phyloP scores from a whole-genome alignment of 2,329 filamentous ascomycete species.

The Fusarium pininemorale region DNA sequence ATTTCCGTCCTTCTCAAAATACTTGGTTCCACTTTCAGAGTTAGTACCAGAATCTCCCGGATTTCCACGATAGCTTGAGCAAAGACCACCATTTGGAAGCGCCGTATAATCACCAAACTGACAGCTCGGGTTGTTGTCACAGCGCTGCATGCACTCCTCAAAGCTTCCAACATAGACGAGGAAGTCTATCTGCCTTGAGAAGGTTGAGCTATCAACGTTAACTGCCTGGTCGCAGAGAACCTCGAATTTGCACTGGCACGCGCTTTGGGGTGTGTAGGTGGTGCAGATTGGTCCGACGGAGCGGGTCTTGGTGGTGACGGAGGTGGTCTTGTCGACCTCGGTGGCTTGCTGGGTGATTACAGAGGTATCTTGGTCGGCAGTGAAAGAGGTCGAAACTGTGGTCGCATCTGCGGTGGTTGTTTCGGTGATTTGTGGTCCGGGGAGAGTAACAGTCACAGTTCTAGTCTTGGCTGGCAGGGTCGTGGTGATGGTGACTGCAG shows the following conservation, averaged over 20 bases:
- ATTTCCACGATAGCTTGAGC: background rate
- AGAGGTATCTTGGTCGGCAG: background rate
- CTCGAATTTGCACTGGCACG: background rate
- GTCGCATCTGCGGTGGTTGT: background rate
- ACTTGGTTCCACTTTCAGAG: accelerated
- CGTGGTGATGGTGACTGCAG: background rate
- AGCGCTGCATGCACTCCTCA: background rate
- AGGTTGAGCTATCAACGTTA: accelerated
- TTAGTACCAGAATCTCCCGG: background rate
- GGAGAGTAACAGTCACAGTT: background rate
- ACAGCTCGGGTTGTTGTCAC: background rate
- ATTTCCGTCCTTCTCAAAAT: background rate
- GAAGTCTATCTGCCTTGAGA: accelerated
- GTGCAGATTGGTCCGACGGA: background rate
- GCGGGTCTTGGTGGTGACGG: background rate
- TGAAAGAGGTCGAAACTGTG: accelerated
- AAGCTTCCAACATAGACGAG: background rate
- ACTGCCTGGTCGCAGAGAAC: background rate
- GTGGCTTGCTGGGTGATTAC: background rate
- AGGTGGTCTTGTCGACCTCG: background rate
- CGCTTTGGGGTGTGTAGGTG: background rate
- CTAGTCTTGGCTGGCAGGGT: background rate
- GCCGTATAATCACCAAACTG: background rate
- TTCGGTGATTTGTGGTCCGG: background rate
- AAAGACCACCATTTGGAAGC: background rate